These are phyloP conservation scores for Melanogaster broomeanus DNA, from an alignment of 768 basidiomycete genomes.

Conservation along the genomic window DNA sequence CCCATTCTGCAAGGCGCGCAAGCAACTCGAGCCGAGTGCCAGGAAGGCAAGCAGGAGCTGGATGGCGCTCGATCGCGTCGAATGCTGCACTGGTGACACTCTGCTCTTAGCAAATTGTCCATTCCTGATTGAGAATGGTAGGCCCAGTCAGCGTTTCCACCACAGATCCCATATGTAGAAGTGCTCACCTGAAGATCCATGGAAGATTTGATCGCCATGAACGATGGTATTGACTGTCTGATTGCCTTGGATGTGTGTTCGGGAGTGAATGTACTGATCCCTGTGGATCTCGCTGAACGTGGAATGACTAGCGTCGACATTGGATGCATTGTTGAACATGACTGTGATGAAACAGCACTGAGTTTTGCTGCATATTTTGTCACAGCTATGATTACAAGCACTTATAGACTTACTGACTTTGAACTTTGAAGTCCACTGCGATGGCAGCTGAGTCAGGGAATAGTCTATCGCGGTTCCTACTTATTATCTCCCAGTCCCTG, in stretches of 20 bases:
- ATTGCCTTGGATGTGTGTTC: constrained; percentile 11
- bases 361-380: too few species aligned
- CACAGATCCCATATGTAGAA: not conserved
- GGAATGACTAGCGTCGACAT: constrained; percentile 21
- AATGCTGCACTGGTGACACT: constrained; percentile 14
- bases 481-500: too few species aligned
- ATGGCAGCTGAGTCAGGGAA: too few species aligned
- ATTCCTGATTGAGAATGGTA: constrained; percentile 5
- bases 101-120: constrained; percentile 11
- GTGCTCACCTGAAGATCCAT: constrained; percentile 8
- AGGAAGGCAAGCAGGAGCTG: constrained; percentile 18
- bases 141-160: not conserved
- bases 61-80: constrained; percentile 19
- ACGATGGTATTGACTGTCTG: constrained; percentile 15
- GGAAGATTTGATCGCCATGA: constrained; percentile 20
- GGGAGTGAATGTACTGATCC: constrained; percentile 13
- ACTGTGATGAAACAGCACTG: not conserved
- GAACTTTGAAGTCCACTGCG: too few species aligned
- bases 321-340: constrained; percentile 21
- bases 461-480: too few species aligned
- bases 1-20: constrained; percentile 13
- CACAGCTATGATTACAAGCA: too few species aligned
- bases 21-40: constrained; percentile 20
- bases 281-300: constrained; percentile 21
- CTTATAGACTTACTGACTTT: too few species aligned